Evolutionary conservation across 768 basidiomycete genomes (phyloP).

Genomic region (Galerina sulciceps): DNA sequence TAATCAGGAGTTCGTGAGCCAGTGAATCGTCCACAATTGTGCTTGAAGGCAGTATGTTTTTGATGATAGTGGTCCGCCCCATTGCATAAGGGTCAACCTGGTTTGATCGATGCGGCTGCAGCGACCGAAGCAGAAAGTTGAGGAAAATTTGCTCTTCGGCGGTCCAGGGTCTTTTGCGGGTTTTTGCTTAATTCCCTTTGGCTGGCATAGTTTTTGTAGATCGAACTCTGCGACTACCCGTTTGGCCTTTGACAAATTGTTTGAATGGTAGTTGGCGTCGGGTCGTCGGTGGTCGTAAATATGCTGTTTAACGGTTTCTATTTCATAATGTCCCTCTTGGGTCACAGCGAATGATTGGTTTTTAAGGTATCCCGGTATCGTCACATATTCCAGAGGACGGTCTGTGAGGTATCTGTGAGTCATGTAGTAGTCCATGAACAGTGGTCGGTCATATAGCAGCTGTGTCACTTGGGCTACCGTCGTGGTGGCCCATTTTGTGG

Average conservation of each 20-base stretch:
- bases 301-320: constrained; percentile 55
- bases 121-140: constrained; percentile 57
- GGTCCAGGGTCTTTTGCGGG: constrained; percentile 46
- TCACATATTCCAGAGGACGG: constrained; percentile 54
- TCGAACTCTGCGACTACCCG: constrained; percentile 11
- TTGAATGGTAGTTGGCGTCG: constrained; percentile 5
- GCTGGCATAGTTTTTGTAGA: background rate
- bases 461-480: constrained; percentile 58
- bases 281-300: constrained; percentile 31
- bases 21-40: constrained; percentile 33
- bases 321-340: constrained; percentile 55
- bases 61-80: constrained; percentile 59
- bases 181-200: constrained; percentile 17
- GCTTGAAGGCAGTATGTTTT: constrained; percentile 48
- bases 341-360: constrained; percentile 61
- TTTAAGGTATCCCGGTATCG: constrained; percentile 48
- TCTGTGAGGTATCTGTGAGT: constrained; percentile 71
- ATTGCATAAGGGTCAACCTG: constrained; percentile 70
- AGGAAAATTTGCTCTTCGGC: constrained; percentile 60
- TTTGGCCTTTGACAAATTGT: constrained; percentile 21
- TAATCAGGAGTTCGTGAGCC: constrained; percentile 56
- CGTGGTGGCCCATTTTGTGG: constrained; percentile 56
- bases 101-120: constrained; percentile 48
- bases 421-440: constrained; percentile 41
- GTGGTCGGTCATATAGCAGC: constrained; percentile 41